Evolutionary conservation across 306 rosid genomes (phyloP).

Genomic region (Vigna reflexopilosa): DNA sequence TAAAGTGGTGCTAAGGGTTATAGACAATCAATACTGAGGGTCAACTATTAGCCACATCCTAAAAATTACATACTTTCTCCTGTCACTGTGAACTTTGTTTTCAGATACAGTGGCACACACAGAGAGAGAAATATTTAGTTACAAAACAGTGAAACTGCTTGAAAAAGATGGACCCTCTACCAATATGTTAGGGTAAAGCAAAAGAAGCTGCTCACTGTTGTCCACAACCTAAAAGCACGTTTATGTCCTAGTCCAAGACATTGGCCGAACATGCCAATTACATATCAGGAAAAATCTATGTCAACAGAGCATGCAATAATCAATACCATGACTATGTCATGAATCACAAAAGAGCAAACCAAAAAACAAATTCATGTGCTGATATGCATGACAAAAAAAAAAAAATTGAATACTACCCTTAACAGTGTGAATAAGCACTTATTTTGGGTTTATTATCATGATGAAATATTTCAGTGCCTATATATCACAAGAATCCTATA

Average conservation of each 20-base stretch:
- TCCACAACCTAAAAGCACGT: conserved; percentile 36
- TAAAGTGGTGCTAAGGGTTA: too few relatives aligned
- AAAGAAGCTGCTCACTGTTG: not conserved
- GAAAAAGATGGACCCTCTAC: too few relatives aligned
- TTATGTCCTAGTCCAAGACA: conserved; percentile 38
- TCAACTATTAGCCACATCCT: too few relatives aligned
- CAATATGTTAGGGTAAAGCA: too few relatives aligned
- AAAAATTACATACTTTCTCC: too few relatives aligned
- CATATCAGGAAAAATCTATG: conserved; percentile 35
- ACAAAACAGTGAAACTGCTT: too few relatives aligned
- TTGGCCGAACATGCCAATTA: conserved; percentile 28
- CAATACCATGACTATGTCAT: conserved; percentile 27
- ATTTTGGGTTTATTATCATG: conserved; percentile 5
- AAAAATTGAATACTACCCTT: not conserved
- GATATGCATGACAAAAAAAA: not conserved
- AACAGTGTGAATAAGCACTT: conserved; percentile 34
- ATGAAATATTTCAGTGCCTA: conserved; percentile 9
- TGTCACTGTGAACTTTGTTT: too few relatives aligned
- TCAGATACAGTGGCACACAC: too few relatives aligned
- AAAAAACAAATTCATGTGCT: not conserved
- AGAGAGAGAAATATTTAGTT: too few relatives aligned
- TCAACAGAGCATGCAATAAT: conserved; percentile 27
- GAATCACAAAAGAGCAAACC: conserved; percentile 1
- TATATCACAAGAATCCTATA: conserved; percentile 17
- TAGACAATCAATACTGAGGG: too few relatives aligned